Evolutionary conservation across 2,329 filamentous ascomycete genomes (phyloP).

Genomic region (Exophiala sp.): DNA sequence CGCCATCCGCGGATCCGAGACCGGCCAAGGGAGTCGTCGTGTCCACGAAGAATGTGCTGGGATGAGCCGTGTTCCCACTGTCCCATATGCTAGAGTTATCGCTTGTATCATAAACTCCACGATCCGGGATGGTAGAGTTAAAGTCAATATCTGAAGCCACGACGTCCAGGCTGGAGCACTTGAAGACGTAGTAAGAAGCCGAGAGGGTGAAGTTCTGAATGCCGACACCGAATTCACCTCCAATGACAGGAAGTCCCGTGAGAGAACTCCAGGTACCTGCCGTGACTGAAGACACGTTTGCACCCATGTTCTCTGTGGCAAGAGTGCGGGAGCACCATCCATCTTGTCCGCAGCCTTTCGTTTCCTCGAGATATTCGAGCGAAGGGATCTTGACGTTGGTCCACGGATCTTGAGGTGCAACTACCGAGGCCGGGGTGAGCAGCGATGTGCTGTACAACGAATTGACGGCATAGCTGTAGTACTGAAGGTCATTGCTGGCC

Average conservation of each 20-base stretch:
- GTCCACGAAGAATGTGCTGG: constrained; percentile 2
- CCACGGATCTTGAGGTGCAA: constrained; percentile 2
- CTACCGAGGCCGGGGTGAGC: constrained; percentile 1
- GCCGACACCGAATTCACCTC: constrained; percentile 1
- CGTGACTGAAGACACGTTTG: background rate
- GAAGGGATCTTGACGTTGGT: constrained; percentile 5
- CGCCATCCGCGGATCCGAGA: background rate
- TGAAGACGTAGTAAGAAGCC: constrained; percentile 1
- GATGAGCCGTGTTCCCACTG: background rate
- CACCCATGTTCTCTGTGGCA: background rate
- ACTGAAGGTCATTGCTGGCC: constrained; percentile 1
- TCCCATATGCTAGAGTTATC: constrained; percentile 1
- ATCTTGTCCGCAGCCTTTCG: background rate
- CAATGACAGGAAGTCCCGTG: constrained; percentile 1
- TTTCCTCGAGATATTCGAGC: constrained; percentile 1
- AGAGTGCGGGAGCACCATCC: constrained; percentile 1
- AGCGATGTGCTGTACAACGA: background rate
- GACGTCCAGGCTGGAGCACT: background rate
- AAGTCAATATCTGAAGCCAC: background rate
- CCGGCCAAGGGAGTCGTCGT: constrained; percentile 2
- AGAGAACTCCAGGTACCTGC: constrained; percentile 5
- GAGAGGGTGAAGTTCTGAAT: constrained; percentile 3
- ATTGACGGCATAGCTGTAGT: constrained; percentile 3
- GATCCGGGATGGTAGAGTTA: background rate
- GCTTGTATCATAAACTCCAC: background rate